Conservation (phyloP, 306 rosid genomes). For the Alnus rubra region DNA sequence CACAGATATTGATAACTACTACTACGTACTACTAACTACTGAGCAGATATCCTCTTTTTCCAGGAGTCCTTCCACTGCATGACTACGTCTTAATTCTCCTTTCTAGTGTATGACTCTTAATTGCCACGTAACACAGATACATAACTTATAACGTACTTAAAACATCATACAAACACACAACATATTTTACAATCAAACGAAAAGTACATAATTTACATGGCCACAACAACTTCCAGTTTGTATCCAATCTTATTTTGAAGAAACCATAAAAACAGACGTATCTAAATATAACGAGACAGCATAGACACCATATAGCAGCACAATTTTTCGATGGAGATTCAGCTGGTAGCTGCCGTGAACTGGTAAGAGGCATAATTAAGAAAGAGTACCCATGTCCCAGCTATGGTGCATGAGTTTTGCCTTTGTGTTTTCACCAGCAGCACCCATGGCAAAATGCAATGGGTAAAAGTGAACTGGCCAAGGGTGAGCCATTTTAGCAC, state of each 20-base stretch:
- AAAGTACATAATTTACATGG: no score
- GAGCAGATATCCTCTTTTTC: no score
- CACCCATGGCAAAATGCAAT: conserved; percentile 79
- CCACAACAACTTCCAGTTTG: background rate
- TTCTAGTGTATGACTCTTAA: no score
- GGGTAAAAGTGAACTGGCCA: conserved; percentile 81
- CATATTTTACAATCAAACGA: no score
- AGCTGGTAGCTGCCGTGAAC: conserved; percentile 42
- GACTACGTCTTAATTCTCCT: no score
- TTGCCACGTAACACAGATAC: no score
- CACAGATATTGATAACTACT: no score
- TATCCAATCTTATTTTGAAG: background rate
- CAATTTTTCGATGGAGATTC: conserved; percentile 3
- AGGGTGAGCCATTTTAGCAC: conserved; percentile 79
- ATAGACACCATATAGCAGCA: background rate
- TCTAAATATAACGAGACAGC: background rate
- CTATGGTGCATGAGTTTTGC: conserved; percentile 65
- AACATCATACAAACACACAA: background rate
- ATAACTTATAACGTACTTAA: background rate
- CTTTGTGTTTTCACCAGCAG: conserved; percentile 62
- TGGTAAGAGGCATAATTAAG: conserved; percentile 86
- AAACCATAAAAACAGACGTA: background rate
- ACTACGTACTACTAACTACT: no score
- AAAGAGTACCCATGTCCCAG: conserved; percentile 55
- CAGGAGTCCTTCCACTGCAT: no score